Conservation (phyloP, 2,329 filamentous ascomycete genomes). For the Fusarium sp. region DNA sequence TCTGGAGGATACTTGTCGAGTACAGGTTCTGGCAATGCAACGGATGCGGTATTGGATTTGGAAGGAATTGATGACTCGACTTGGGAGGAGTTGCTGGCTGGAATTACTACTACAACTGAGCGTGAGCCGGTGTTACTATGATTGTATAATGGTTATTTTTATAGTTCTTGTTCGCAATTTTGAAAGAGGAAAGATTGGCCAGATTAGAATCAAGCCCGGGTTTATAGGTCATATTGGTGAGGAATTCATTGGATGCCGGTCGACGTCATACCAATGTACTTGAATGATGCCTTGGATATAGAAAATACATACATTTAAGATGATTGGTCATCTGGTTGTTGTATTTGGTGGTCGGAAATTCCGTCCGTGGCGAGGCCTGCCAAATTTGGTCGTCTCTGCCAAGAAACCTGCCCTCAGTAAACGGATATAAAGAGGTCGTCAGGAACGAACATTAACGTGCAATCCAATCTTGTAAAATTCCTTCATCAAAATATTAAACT, state of each 20-base stretch:
- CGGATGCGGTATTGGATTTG: not conserved
- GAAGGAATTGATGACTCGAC: constrained; percentile 1
- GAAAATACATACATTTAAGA: not conserved
- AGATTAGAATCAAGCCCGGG: not conserved
- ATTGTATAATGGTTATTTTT: not conserved
- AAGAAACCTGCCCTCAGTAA: rapidly evolving
- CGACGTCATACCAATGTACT: not conserved
- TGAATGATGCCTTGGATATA: not conserved
- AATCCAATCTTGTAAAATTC: not conserved
- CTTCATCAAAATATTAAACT: not conserved
- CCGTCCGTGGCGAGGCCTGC: not conserved
- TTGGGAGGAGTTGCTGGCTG: constrained; percentile 14
- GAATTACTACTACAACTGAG: not conserved
- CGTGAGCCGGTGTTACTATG: not conserved
- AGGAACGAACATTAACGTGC: not conserved
- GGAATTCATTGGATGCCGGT: not conserved
- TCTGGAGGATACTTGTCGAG: constrained; percentile 15
- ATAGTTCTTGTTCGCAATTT: not conserved
- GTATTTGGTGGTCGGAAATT: constrained; percentile 1
- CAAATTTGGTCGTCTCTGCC: not conserved
- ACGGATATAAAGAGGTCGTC: not conserved
- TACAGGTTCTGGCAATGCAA: not conserved
- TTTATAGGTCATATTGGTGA: not conserved
- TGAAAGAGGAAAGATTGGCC: not conserved
- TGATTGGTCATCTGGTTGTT: not conserved